Percentiles rank a stretch among this genome's conserved stretches.
phyloP scores from a whole-genome alignment of 1,139 yeast species.

The Suhomyces ambrosiae region DNA sequence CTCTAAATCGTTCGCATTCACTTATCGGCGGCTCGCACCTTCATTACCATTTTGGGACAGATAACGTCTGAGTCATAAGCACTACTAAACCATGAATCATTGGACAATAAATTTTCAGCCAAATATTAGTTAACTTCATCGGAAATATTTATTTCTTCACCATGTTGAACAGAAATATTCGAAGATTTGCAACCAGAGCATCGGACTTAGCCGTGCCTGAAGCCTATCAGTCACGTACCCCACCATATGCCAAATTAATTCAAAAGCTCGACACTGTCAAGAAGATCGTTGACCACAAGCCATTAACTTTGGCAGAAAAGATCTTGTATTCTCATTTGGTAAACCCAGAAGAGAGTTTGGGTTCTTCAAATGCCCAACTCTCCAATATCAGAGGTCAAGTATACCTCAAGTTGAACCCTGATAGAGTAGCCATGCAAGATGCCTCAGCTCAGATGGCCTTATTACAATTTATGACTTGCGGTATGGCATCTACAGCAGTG shows the following conservation, averaged over 20 bases:
- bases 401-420: conserved; percentile 91
- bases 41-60: conserved; percentile 7
- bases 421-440: conserved; percentile 98
- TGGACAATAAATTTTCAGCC: conserved; percentile 10
- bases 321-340: conserved; percentile 88
- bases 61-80: conserved; percentile 12
- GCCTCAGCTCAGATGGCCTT: conserved; percentile 98
- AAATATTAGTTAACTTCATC: no score
- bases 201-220: conserved; percentile 48
- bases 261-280: conserved; percentile 65
- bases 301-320: conserved; percentile 91
- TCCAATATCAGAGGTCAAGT: conserved; percentile 75
- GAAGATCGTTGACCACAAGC: conserved; percentile 63
- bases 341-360: conserved; percentile 77
- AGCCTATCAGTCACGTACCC: conserved; percentile 69
- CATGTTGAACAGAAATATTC: conserved; percentile 15
- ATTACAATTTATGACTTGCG: conserved; percentile 95
- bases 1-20: no score
- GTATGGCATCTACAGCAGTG: conserved; percentile 79
- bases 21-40: conserved; percentile 9
- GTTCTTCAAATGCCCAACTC: conserved; percentile 47
- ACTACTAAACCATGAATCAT: conserved; percentile 6
- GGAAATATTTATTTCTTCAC: not conserved
- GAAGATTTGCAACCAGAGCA: conserved; percentile 39
- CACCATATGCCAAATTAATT: conserved; percentile 81